Evolutionary conservation across 305 asterid species (phyloP).

Genomic region (Rubia occidens): DNA sequence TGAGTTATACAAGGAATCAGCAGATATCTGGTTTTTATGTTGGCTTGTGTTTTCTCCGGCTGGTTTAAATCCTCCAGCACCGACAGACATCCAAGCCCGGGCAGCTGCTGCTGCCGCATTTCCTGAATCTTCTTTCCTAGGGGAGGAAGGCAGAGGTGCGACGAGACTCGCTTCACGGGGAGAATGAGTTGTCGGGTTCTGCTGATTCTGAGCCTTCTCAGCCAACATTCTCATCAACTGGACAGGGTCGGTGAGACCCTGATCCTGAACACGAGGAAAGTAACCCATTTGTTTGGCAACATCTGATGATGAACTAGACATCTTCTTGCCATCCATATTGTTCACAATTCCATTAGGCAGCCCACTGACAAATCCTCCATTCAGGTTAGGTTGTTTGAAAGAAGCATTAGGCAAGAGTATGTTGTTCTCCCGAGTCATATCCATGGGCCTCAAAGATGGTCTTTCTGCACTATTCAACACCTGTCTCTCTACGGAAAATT

Average conservation of each 20-base stretch:
- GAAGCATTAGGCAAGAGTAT: conserved; percentile 41
- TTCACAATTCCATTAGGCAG: conserved; percentile 39
- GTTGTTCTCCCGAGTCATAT: conserved; percentile 32
- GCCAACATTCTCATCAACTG: conserved; percentile 61
- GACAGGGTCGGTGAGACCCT: conserved; percentile 61
- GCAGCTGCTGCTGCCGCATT: conserved; percentile 68
- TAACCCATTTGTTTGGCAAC: conserved; percentile 26
- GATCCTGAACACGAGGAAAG: conserved; percentile 46
- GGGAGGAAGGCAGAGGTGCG: conserved; percentile 26
- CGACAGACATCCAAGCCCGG: conserved; percentile 86
- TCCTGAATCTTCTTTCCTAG: conserved; percentile 38
- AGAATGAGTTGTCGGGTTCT: conserved; percentile 34
- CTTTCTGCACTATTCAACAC: conserved; percentile 31
- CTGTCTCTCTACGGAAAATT: conserved; percentile 31
- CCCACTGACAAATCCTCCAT: conserved; percentile 37
- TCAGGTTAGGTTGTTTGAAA: conserved; percentile 38
- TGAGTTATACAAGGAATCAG: conserved; percentile 46
- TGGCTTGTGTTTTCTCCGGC: conserved; percentile 33
- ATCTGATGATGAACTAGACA: conserved; percentile 27
- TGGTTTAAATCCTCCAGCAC: conserved; percentile 69
- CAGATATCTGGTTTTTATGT: conserved; percentile 41
- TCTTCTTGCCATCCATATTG: conserved; percentile 29
- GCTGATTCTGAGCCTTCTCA: conserved; percentile 57
- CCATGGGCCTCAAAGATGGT: conserved; percentile 37
- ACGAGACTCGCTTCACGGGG: conserved; percentile 27